Conservation (phyloP, 305 asterid genomes). For the Coffea humblotiana region DNA sequence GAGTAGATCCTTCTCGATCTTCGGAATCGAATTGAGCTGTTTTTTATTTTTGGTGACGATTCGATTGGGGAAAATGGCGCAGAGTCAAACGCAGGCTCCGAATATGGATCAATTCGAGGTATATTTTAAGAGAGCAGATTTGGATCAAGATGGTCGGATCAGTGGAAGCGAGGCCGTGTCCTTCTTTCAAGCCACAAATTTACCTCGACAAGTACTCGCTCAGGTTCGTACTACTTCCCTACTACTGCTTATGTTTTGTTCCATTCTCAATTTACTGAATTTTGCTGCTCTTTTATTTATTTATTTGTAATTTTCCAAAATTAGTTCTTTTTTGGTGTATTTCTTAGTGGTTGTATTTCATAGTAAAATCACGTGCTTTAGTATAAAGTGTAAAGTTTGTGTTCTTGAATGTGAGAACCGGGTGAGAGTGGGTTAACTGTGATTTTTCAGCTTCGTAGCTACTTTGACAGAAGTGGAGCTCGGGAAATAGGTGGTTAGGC, state of each 20-base stretch:
- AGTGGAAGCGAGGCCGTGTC: conserved; percentile 29
- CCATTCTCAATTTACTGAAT: not conserved
- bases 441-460: not conserved
- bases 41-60: conserved; percentile 9
- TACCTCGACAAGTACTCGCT: conserved; percentile 28
- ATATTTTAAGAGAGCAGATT: conserved; percentile 28
- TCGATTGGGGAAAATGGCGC: conserved; percentile 21
- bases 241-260: not conserved
- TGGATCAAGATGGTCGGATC: conserved; percentile 34
- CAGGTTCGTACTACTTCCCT: conserved; percentile 11
- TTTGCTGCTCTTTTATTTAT: not conserved
- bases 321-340: not conserved
- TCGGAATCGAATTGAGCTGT: conserved; percentile 15
- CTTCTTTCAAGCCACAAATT: conserved; percentile 28
- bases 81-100: conserved; percentile 21
- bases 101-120: conserved; percentile 29
- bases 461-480: not conserved
- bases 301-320: not conserved
- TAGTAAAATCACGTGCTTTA: not conserved
- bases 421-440: not conserved
- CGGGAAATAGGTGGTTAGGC: not conserved
- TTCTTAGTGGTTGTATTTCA: not conserved
- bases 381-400: not conserved
- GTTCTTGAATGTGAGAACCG: not conserved
- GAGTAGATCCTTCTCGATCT: conserved; percentile 15